Evolutionary conservation across 83 land plant genomes (phyloP), one percentile per base, ranked within the genome.

Genomic region (Picea abies): DNA sequence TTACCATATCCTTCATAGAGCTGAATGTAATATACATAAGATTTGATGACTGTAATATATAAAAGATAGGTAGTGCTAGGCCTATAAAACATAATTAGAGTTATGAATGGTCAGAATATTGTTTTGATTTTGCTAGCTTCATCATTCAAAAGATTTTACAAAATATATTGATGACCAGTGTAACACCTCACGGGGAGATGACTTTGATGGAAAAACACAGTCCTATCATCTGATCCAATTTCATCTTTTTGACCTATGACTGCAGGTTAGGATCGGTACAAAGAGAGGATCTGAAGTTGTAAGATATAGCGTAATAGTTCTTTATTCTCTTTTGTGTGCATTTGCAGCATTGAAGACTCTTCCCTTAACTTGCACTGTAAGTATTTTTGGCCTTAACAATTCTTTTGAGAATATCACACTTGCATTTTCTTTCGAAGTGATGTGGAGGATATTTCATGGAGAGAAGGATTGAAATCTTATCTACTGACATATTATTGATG

Each of bases 211-310:
- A 76, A 58, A 41, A 58, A 14, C 15, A 4, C 10, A 35, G 39
- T 60, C 26, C 32, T 61, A 32, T 23, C 44, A 8, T 6, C 16
- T 79, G 65, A 12, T 52, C 56, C 56, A 52, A 52, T 52, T 52
- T 52, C 56, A 52, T 52, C 14, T 11, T 52, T 65, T 65, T 65
- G 9, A n/a, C 11, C 15, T 66, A 5, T 41, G 39, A 41, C 25
- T 39, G 8, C 90, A 95, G 99, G 99, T 97, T 2, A 89, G 93
- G 78, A 80, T 97, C 0, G 99, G 99, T 64, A 96, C 99, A 19
- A 82, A 87, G 66, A 88, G 77, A 79, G 98, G 96, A 29, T 81
- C 97, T 23, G 75, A 79, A 64, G 89, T 92, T 1, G 99, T 97
- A 20, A 90, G 87, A 76, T 61, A 83, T 15, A 89, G 92, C 11